Conservation (phyloP, 2,329 filamentous ascomycete species). For the Fusarium phyllophilum region DNA sequence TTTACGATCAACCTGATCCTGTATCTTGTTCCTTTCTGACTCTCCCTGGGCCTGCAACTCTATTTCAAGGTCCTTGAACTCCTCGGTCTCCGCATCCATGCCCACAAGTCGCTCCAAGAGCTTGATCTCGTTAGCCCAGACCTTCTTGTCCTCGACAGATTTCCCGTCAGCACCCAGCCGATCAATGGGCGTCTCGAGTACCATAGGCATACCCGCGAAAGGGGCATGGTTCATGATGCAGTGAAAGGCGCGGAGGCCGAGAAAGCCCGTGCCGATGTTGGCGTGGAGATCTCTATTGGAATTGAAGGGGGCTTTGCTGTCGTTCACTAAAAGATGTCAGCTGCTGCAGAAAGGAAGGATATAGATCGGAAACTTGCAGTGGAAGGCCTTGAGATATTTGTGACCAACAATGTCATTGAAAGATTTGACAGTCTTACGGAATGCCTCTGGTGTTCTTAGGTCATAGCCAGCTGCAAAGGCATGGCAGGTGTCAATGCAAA, state of each 20-base stretch:
- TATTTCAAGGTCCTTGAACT: conserved; percentile 74
- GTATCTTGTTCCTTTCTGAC: conserved; percentile 77
- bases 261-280: conserved; percentile 94
- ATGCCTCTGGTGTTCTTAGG: conserved; percentile 78
- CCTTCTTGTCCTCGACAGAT: conserved; percentile 77
- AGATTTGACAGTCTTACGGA: conserved; percentile 75
- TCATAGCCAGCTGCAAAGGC: conserved; percentile 96
- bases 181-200: conserved; percentile 96
- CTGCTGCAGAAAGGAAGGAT: background rate
- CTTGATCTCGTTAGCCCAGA: conserved; percentile 97
- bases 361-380: conserved; percentile 56
- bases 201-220: conserved; percentile 85
- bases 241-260: conserved; percentile 91
- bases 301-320: conserved; percentile 88
- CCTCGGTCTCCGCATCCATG: conserved; percentile 79
- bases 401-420: conserved; percentile 84
- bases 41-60: conserved; percentile 74
- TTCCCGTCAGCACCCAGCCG: conserved; percentile 72
- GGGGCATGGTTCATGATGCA: conserved; percentile 84
- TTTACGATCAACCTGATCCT: conserved; percentile 83
- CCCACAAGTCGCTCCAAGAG: conserved; percentile 88
- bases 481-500: conserved; percentile 97
- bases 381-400: conserved; percentile 83
- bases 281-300: conserved; percentile 91
- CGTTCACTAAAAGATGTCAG: conserved; percentile 71